Evolutionary conservation across 176 grass and related monocot species (phyloP).

Genomic region (Hyparrhenia diplandra): DNA sequence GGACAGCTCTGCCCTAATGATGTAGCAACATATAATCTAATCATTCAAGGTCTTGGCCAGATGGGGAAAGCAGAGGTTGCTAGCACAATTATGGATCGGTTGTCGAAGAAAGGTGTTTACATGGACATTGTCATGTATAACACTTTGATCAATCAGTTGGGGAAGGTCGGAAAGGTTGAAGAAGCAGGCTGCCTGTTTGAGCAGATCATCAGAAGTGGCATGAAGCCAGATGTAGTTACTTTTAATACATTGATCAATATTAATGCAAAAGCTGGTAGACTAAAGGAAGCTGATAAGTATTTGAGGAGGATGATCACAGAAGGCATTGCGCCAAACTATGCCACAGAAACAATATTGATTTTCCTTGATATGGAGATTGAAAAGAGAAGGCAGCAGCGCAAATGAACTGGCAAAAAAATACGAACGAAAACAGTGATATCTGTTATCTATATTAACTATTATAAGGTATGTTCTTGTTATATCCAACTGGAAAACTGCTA

Average conservation of each 20-base stretch:
- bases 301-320: conserved; percentile 80
- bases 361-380: conserved; percentile 82
- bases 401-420: conserved; percentile 11
- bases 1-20: conserved; percentile 70
- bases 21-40: conserved; percentile 87
- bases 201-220: conserved; percentile 61
- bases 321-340: conserved; percentile 82
- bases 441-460: conserved; percentile 4
- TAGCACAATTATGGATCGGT: conserved; percentile 58
- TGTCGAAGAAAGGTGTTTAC: conserved; percentile 75
- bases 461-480: background rate
- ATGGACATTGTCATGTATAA: conserved; percentile 97
- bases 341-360: conserved; percentile 80
- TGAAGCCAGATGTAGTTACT: conserved; percentile 88
- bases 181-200: conserved; percentile 69
- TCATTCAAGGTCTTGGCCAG: conserved; percentile 87
- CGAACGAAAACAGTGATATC: background rate
- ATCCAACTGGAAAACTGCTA: background rate
- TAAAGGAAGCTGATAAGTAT: conserved; percentile 85
- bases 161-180: conserved; percentile 61
- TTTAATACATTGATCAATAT: conserved; percentile 92
- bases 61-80: conserved; percentile 71
- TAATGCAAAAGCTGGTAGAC: conserved; percentile 78
- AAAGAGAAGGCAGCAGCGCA: conserved; percentile 47
- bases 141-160: conserved; percentile 85